Conservation (phyloP, 352 stramenopile genomes). For the Pythium volutum region DNA sequence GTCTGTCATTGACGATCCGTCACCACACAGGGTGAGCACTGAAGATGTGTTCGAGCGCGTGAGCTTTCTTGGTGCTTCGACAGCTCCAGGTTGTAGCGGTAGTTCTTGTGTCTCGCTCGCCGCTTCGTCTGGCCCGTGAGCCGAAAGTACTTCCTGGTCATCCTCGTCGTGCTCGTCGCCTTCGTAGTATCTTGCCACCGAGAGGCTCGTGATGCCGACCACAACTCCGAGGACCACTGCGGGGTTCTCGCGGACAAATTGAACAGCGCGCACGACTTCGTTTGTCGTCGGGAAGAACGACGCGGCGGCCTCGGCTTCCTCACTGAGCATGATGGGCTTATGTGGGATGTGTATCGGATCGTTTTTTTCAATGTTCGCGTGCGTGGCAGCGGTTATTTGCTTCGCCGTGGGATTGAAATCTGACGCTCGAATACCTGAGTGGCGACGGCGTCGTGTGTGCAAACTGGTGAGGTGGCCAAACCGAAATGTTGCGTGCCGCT, state of each 20-base stretch:
- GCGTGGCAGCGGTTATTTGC: no score
- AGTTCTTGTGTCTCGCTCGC: background rate
- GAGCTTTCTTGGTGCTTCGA: background rate
- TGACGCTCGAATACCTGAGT: background rate
- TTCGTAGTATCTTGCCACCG: conserved; percentile 65
- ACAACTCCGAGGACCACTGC: conserved; percentile 58
- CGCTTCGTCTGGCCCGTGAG: conserved; percentile 14
- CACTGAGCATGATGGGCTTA: conserved; percentile 24
- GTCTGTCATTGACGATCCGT: background rate
- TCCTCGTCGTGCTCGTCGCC: conserved; percentile 22
- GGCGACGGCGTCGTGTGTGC: background rate
- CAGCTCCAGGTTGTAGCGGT: background rate
- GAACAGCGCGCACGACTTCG: conserved; percentile 60
- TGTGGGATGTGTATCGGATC: background rate
- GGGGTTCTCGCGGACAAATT: conserved; percentile 67
- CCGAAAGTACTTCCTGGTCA: conserved; percentile 7
- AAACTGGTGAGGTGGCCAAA: background rate
- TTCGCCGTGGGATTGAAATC: background rate
- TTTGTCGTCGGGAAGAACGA: conserved; percentile 62
- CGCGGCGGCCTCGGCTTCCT: conserved; percentile 36
- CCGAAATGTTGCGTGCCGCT: conserved; percentile 13
- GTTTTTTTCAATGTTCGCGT: no score
- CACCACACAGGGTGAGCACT: background rate
- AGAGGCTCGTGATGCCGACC: conserved; percentile 66
- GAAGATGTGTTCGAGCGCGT: background rate